A percentile compares a stretch with the other conserved stretches of the same genome.
These are phyloP conservation scores for Annulohypoxylon moriforme DNA, from an alignment of 495 filamentous ascomycete species.

Conservation along the genomic window DNA sequence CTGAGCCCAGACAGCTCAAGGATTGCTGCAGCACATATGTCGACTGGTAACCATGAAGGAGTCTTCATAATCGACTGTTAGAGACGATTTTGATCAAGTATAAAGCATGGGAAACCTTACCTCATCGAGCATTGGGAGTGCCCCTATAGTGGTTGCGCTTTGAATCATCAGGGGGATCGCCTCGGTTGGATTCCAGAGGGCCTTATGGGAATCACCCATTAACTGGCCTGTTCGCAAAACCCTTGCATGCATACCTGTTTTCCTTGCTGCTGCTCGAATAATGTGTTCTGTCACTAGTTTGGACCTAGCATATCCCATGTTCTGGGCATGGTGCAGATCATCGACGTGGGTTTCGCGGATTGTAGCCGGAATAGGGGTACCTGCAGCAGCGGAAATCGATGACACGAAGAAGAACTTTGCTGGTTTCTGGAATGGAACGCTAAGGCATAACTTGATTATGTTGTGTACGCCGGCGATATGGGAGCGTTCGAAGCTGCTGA, in stretches of 20 bases:
- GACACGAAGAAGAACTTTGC: constrained; percentile 64
- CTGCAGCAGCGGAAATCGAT: constrained; percentile 61
- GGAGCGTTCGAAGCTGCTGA: constrained; percentile 55
- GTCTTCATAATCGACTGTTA: background rate
- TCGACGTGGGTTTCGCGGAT: constrained; percentile 58
- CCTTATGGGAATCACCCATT: constrained; percentile 61
- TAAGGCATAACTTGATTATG: constrained; percentile 65
- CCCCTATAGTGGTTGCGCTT: constrained; percentile 57
- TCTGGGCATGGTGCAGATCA: constrained; percentile 52
- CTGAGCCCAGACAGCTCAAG: constrained; percentile 49
- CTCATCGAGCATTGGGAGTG: constrained; percentile 63
- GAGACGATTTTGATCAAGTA: constrained; percentile 23
- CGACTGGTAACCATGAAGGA: constrained; percentile 66
- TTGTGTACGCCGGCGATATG: constrained; percentile 64
- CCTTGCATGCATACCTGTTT: constrained; percentile 50
- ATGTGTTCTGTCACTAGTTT: constrained; percentile 73
- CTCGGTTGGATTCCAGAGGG: constrained; percentile 72
- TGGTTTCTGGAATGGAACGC: constrained; percentile 53
- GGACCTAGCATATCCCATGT: constrained; percentile 70
- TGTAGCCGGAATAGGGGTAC: constrained; percentile 46
- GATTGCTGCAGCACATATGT: constrained; percentile 61
- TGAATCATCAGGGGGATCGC: constrained; percentile 72
- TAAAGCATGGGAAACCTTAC: constrained; percentile 15
- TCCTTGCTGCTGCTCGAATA: constrained; percentile 49
- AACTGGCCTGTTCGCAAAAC: constrained; percentile 70